phyloP scores from a whole-genome alignment of 768 basidiomycete species.

The Thelephora ganbajun region DNA sequence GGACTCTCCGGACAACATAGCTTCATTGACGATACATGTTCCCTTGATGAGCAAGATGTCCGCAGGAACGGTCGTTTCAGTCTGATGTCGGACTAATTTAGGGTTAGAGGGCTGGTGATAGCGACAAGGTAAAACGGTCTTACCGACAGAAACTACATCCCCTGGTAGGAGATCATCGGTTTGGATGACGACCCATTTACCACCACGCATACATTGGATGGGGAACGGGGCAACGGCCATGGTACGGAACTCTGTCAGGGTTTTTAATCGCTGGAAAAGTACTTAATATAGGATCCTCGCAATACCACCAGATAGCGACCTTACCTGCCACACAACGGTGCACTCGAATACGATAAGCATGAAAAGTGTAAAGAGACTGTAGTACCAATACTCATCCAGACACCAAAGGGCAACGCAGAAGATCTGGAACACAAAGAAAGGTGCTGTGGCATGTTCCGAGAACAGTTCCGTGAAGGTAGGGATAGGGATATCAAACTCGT shows the following conservation, averaged over 20 bases:
- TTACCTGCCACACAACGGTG: slow-evolving; percentile 95
- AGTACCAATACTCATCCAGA: slow-evolving; percentile 98
- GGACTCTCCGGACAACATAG: slow-evolving; percentile 97
- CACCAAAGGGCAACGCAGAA: slow-evolving; percentile 98
- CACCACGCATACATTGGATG: slow-evolving; percentile 69
- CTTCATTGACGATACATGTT: slow-evolving; percentile 95
- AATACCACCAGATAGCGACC: slow-evolving; percentile 12
- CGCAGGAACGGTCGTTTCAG: slow-evolving; percentile 84
- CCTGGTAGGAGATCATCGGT: slow-evolving; percentile 86
- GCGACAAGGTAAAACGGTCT: slow-evolving; percentile 18
- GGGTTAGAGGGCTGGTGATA: background rate
- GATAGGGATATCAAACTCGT: slow-evolving; percentile 95
- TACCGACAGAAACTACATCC: slow-evolving; percentile 73
- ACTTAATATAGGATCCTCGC: background rate
- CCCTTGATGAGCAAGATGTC: slow-evolving; percentile 89
- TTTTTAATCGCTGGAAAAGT: slow-evolving; percentile 63
- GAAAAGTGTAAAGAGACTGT: slow-evolving; percentile 93
- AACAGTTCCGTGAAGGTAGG: slow-evolving; percentile 90
- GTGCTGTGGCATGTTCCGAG: slow-evolving; percentile 90
- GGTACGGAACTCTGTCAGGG: slow-evolving; percentile 88
- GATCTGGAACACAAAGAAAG: slow-evolving; percentile 98
- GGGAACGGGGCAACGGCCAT: slow-evolving; percentile 91
- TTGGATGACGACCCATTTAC: slow-evolving; percentile 67
- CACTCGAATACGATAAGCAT: slow-evolving; percentile 98
- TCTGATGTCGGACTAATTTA: slow-evolving; percentile 41